A percentile compares a stretch with the other conserved stretches of the same genome.
Conservation (phyloP, 2,329 filamentous ascomycete species). For the Sporothrix brasiliensis region DNA sequence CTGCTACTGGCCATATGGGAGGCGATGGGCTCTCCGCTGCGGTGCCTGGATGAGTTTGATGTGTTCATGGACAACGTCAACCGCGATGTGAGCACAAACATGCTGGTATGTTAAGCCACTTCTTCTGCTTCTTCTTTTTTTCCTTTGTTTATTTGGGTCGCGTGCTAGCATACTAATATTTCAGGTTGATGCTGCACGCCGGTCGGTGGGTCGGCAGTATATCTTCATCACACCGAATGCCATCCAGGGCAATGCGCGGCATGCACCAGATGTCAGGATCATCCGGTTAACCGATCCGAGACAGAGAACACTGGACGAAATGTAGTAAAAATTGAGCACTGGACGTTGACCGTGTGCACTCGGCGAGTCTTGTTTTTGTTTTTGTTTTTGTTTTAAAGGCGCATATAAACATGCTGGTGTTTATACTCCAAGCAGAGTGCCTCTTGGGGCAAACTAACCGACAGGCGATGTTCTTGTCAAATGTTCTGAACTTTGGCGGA, state of each 20-base stretch:
- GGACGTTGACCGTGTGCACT: no score
- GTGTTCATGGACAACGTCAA: conserved; percentile 99
- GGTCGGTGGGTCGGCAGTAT: conserved; percentile 88
- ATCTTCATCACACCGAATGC: conserved; percentile 95
- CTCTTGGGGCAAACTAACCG: no score
- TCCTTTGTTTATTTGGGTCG: conserved; percentile 34
- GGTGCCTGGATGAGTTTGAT: conserved; percentile 96
- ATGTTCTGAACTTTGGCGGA: no score
- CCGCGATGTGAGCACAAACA: conserved; percentile 85
- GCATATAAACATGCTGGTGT: no score
- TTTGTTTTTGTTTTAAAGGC: background rate
- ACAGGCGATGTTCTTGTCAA: no score
- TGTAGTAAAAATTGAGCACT: background rate
- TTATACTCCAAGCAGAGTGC: no score
- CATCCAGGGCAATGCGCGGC: conserved; percentile 62
- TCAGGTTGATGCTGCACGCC: conserved; percentile 79
- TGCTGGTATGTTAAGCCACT: conserved; percentile 68
- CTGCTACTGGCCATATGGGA: conserved; percentile 93
- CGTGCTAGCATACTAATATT: conserved; percentile 35
- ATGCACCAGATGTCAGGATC: conserved; percentile 74
- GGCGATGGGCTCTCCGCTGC: conserved; percentile 92
- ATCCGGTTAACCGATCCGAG: conserved; percentile 69
- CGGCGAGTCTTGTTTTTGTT: background rate
- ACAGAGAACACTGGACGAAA: conserved; percentile 50
- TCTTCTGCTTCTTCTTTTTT: background rate